These are phyloP conservation scores for Leucosporidium creatinivorum DNA, from an alignment of 768 basidiomycete genomes.

Conservation along the genomic window DNA sequence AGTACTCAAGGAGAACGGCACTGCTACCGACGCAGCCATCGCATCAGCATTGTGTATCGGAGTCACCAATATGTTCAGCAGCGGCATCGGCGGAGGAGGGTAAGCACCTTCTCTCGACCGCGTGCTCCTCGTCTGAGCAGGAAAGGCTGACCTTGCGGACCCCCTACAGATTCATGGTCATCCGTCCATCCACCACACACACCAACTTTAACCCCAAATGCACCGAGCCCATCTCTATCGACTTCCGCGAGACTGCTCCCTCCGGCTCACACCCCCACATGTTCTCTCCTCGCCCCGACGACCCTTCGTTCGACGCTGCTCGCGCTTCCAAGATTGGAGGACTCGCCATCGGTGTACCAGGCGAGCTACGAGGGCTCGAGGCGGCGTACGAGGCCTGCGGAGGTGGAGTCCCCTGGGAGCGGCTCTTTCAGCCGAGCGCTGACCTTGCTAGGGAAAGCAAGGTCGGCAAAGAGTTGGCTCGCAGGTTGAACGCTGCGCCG, in stretches of 20 bases:
- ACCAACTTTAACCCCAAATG: constrained; percentile 12
- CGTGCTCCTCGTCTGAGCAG: not conserved
- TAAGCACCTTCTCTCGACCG: not conserved
- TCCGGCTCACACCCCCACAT: constrained; percentile 64
- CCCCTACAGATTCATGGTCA: constrained; percentile 69
- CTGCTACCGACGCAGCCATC: constrained; percentile 82
- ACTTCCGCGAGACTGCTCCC: constrained; percentile 85
- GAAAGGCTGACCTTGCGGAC: constrained; percentile 35
- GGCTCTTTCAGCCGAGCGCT: constrained; percentile 66
- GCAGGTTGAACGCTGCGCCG: constrained; percentile 55
- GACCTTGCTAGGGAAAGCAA: constrained; percentile 51
- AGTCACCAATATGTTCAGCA: constrained; percentile 79
- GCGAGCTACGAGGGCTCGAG: constrained; percentile 79
- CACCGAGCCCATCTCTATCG: constrained; percentile 46
- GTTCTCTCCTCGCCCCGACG: constrained; percentile 41
- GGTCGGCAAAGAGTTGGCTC: constrained; percentile 67
- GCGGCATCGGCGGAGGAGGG: constrained; percentile 32
- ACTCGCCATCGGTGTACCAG: constrained; percentile 78
- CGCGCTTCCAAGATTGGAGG: constrained; percentile 64
- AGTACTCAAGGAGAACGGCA: constrained; percentile 59
- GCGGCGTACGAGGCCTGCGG: constrained; percentile 69
- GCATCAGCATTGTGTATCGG: constrained; percentile 64
- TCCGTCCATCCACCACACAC: constrained; percentile 50
- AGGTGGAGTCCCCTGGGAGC: constrained; percentile 71
- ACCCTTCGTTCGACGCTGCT: constrained; percentile 34